Evolutionary conservation across 345 rosid genomes (phyloP), one percentile per base, ranked within the genome.

Genomic region (Boechera retrofracta): DNA sequence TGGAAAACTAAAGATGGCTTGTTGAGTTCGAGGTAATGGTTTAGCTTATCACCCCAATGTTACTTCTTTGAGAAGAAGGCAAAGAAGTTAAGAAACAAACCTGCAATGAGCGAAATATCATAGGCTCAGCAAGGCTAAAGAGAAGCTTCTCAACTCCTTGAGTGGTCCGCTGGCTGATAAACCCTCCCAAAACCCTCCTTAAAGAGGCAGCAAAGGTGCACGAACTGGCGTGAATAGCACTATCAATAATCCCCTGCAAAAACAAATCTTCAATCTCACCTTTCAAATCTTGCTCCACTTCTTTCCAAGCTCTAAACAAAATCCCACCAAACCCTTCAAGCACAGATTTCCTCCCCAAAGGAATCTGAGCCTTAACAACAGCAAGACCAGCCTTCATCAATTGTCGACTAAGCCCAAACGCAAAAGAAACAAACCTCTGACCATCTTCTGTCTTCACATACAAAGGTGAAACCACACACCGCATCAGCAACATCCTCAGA

Each of bases 311-410:
- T 72, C 89, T 85, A 38, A 94, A 89, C 49, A 88, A 65, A 64
- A 95, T 85, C 56, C 84, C 89, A 11, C 97, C 97, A 77, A 90
- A 92, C 0, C 94, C 99, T 76, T 95, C 99, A 83, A 95, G 79
- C 57, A 86, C 87, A 0, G 98, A 92, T 80, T 90, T 95, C 77
- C 90, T 89, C 15, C 96, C 99, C 3, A 86, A 87, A 0, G 94
- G 86, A 77, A 95, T 89, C 86, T 95, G 99, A 13, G 98, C 89
- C 72, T 74, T 87, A 10, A 95, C 85, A 86, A 95, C 87, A 5
- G 90, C 99, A 77, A 95, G 80, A 21, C 85, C 89, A 4, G 94
- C 88, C 85, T 87, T 94, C 86, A 85, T 45, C 66, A 92, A 64
- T 85, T 91, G 94, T 81, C 78, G 35, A 72, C 96, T 88, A 81